These are phyloP conservation scores for Stemphylium vesicarium DNA, from an alignment of 2,329 filamentous ascomycete species.

Conservation along the genomic window DNA sequence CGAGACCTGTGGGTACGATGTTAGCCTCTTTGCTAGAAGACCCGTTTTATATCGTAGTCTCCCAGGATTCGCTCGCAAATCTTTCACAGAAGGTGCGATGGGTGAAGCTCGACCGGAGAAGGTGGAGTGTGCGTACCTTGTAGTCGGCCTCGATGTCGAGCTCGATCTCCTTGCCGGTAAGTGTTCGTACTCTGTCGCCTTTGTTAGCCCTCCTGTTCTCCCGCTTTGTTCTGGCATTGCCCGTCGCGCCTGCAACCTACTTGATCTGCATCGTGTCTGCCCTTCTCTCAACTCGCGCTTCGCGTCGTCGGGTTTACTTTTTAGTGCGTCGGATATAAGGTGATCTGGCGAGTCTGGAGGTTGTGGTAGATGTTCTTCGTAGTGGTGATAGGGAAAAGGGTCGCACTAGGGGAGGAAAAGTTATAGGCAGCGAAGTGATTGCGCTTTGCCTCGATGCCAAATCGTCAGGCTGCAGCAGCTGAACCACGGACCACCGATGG, in stretches of 20 bases:
- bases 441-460: neutral
- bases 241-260: slow-evolving; percentile 20
- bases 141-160: slow-evolving; percentile 94
- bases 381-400: neutral
- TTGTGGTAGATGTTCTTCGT: neutral
- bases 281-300: neutral
- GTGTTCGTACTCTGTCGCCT: slow-evolving; percentile 81
- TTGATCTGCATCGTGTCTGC: slow-evolving; percentile 47
- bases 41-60: neutral
- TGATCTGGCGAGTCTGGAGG: too few relatives aligned
- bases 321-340: too few relatives aligned
- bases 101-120: too few relatives aligned
- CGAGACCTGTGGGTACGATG: slow-evolving; percentile 66
- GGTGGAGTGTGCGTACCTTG: slow-evolving; percentile 66
- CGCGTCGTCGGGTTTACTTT: neutral
- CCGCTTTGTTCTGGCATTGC: neutral
- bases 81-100: too few relatives aligned
- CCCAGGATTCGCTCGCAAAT: neutral
- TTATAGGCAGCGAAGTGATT: slow-evolving; percentile 7
- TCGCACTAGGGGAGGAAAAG: neutral
- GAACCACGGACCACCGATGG: slow-evolving; percentile 11
- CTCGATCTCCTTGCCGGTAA: slow-evolving; percentile 99
- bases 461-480: slow-evolving; percentile 13
- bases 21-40: slow-evolving; percentile 12
- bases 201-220: slow-evolving; percentile 14